Evolutionary conservation across 139 green algal species (phyloP).

Genomic region (Chlamydomonas schloesseri): DNA sequence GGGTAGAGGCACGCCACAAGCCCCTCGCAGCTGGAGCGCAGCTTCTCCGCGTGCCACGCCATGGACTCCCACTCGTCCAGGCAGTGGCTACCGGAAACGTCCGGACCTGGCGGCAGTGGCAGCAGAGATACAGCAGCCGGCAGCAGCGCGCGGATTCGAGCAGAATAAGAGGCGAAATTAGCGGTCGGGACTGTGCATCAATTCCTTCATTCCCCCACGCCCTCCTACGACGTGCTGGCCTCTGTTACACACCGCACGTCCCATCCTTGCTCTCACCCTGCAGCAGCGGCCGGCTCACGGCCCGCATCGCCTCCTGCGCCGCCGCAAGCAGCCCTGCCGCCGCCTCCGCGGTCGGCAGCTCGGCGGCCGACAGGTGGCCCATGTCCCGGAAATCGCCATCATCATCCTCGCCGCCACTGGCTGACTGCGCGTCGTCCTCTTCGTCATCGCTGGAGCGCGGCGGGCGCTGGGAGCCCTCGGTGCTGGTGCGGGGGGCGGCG

Average conservation of each 20-base stretch:
- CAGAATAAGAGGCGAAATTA: background rate
- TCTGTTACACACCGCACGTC: background rate
- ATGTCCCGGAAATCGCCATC: constrained; percentile 35
- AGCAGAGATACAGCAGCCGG: background rate
- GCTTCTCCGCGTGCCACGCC: constrained; percentile 13
- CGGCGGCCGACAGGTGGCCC: background rate
- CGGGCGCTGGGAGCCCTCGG: background rate
- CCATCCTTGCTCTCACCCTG: background rate
- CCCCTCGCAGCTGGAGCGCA: background rate
- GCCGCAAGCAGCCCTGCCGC: constrained; percentile 26
- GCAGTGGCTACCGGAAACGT: background rate
- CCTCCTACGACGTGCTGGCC: no score
- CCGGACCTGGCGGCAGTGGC: background rate
- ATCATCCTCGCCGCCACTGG: background rate
- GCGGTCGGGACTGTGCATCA: background rate
- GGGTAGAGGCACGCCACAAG: constrained; percentile 37
- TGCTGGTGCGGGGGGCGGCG: no score
- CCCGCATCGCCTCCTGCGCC: background rate
- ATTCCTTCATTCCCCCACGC: background rate
- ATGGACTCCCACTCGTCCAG: constrained; percentile 44
- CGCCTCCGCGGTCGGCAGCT: background rate
- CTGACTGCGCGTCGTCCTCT: background rate
- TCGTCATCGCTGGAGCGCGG: background rate
- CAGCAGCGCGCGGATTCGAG: background rate
- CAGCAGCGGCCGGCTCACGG: constrained; percentile 32